Percentiles rank a stretch among this genome's conserved stretches.
Conservation (phyloP, 2,329 filamentous ascomycete species). For the Plenodomus lindquistii region DNA sequence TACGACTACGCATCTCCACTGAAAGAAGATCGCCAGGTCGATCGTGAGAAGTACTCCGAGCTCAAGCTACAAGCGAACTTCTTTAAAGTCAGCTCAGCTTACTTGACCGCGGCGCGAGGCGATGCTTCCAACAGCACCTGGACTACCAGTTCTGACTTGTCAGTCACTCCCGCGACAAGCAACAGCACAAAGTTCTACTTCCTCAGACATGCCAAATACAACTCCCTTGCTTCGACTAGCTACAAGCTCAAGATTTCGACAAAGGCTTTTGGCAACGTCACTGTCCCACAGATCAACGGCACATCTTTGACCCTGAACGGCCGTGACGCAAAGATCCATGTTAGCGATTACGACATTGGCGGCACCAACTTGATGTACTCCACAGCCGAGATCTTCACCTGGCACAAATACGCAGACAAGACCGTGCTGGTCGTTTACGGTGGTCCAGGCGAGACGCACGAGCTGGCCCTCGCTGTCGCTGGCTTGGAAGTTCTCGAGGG, state of each 20-base stretch:
- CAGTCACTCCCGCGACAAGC: conserved; percentile 64
- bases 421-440: conserved; percentile 68
- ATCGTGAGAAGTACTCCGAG: conserved; percentile 78
- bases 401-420: conserved; percentile 64
- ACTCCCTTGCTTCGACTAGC: conserved; percentile 57
- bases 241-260: conserved; percentile 69
- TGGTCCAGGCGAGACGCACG: conserved; percentile 64
- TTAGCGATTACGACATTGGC: conserved; percentile 68
- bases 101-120: conserved; percentile 57
- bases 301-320: conserved; percentile 60
- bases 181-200: conserved; percentile 67
- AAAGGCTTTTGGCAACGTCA: conserved; percentile 57
- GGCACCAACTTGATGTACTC: conserved; percentile 66
- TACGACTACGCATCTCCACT: conserved; percentile 69
- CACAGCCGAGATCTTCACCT: conserved; percentile 69
- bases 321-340: conserved; percentile 68
- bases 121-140: conserved; percentile 33
- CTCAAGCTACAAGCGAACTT: conserved; percentile 78
- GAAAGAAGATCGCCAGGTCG: conserved; percentile 68
- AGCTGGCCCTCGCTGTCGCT: conserved; percentile 57
- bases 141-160: conserved; percentile 53
- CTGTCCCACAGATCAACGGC: conserved; percentile 62
- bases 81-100: conserved; percentile 71
- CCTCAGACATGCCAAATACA: conserved; percentile 66
- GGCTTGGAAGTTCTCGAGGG: conserved; percentile 48